phyloP scores from a whole-genome alignment of 78 protist species.

The Acrasis kona region DNA sequence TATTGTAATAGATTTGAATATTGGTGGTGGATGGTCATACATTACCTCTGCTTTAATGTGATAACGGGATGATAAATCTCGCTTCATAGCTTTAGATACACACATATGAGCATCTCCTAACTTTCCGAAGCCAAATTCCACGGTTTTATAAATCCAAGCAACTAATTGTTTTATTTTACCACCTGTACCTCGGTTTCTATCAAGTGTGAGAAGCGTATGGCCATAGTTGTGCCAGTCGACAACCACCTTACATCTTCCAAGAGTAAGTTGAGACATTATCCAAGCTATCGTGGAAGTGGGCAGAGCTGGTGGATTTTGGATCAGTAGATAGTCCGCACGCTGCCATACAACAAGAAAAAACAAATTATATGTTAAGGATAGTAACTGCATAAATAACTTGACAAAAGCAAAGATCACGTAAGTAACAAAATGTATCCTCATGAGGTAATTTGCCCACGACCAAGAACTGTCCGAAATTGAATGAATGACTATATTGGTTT shows the following conservation, averaged over 20 bases:
- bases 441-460: background rate
- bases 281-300: too few relatives aligned
- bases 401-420: background rate
- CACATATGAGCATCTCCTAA: constrained; percentile 36
- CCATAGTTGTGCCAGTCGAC: constrained; percentile 97
- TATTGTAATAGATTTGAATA: background rate
- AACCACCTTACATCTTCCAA: constrained; percentile 39
- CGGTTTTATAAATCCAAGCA: background rate
- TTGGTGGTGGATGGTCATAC: background rate
- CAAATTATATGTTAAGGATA: background rate
- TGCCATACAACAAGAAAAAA: background rate
- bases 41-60: background rate
- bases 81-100: constrained; percentile 61
- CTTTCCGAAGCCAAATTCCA: constrained; percentile 18
- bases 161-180: background rate
- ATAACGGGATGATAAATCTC: background rate
- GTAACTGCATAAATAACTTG: background rate
- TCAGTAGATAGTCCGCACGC: background rate
- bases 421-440: background rate
- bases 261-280: constrained; percentile 28
- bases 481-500: background rate
- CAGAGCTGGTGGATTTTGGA: constrained; percentile 90
- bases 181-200: constrained; percentile 15
- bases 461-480: background rate
- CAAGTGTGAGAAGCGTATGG: constrained; percentile 61